phyloP scores from a whole-genome alignment of 768 basidiomycete genomes.

The Kwoniella pini region DNA sequence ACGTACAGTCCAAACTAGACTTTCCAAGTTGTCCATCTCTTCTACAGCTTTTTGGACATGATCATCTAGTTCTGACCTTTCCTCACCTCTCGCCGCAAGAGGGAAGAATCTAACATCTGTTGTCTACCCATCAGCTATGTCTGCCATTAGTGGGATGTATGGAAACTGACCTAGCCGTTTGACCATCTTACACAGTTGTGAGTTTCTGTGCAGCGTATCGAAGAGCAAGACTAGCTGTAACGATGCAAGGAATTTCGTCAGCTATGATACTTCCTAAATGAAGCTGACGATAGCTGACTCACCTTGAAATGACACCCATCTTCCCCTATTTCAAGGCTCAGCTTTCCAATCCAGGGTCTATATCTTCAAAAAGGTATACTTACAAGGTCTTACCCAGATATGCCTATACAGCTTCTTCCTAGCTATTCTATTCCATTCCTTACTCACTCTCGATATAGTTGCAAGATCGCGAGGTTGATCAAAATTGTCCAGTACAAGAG shows the following conservation, averaged over 20 bases:
- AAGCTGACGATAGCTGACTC: neutral
- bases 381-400: constrained; percentile 47
- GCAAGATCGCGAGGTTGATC: constrained; percentile 43
- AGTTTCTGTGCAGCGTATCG: constrained; percentile 27
- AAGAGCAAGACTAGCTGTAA: constrained; percentile 38
- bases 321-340: constrained; percentile 27
- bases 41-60: constrained; percentile 32
- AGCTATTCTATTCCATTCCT: constrained; percentile 27
- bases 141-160: neutral
- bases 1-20: constrained; percentile 44
- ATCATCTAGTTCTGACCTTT: constrained; percentile 40
- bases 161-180: constrained; percentile 32
- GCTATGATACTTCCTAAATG: neutral
- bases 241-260: constrained; percentile 4
- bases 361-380: constrained; percentile 10
- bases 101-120: constrained; percentile 47
- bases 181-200: constrained; percentile 36
- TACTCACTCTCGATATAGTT: constrained; percentile 29
- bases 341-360: neutral
- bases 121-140: neutral
- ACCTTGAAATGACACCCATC: constrained; percentile 40
- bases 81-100: constrained; percentile 26
- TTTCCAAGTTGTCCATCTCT: constrained; percentile 36
- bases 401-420: constrained; percentile 36
- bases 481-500: constrained; percentile 34